A percentile compares a stretch with the other conserved stretches of the same genome.
Evolutionary conservation across 139 green algal species (phyloP).

Genomic region (Chlorella sp.): DNA sequence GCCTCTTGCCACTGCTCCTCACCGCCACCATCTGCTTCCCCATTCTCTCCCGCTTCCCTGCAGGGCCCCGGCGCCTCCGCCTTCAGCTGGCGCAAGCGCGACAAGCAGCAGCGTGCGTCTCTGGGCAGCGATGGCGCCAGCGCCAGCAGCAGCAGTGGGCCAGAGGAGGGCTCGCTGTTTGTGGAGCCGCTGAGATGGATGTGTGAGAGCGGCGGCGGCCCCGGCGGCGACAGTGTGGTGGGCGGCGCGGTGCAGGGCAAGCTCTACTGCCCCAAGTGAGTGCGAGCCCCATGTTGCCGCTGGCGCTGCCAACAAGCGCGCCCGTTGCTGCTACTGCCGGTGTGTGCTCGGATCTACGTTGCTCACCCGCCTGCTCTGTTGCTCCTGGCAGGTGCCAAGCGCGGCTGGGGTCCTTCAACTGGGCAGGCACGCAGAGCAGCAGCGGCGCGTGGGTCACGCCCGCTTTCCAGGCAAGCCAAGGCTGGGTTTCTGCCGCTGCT

Average conservation of each 20-base stretch:
- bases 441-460: constrained; percentile 74
- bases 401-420: constrained; percentile 88
- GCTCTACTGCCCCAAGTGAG: constrained; percentile 82
- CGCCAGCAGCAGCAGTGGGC: neutral
- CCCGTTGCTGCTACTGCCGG: too few species aligned
- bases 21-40: neutral
- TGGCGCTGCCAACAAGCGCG: too few species aligned
- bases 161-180: constrained; percentile 70
- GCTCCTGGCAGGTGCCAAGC: constrained; percentile 54
- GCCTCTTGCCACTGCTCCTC: neutral
- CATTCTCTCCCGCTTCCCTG: neutral
- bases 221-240: constrained; percentile 17
- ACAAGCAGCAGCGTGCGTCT: constrained; percentile 29
- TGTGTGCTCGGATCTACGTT: too few species aligned
- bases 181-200: constrained; percentile 89
- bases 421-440: constrained; percentile 70
- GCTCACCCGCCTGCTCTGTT: neutral
- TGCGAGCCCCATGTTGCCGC: too few species aligned
- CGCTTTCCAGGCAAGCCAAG: constrained; percentile 73
- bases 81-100: constrained; percentile 50
- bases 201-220: constrained; percentile 34
- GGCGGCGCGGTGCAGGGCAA: constrained; percentile 78
- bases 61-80: constrained; percentile 46
- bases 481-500: too few species aligned
- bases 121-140: neutral